phyloP scores from a whole-genome alignment of 257 asterid genomes.

The Rauvolfia tetraphylla region DNA sequence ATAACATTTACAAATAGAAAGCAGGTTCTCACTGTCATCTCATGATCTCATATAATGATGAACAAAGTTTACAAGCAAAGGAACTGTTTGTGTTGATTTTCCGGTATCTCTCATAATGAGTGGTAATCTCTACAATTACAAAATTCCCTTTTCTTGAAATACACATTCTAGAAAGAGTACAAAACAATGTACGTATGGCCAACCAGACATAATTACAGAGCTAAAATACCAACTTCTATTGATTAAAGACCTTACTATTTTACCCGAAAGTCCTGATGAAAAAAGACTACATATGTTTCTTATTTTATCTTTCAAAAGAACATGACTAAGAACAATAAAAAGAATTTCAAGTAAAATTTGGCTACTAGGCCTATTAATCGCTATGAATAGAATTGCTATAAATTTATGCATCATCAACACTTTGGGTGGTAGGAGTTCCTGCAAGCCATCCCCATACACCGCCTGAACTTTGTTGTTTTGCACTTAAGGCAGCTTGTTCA shows the following conservation, averaged over 20 bases:
- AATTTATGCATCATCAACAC: constrained; percentile 35
- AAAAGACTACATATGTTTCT: constrained; percentile 20
- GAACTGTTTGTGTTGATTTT: neutral
- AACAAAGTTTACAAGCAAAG: constrained; percentile 9
- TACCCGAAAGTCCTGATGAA: constrained; percentile 14
- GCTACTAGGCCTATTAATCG: constrained; percentile 16
- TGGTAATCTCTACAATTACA: constrained; percentile 13
- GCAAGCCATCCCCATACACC: constrained; percentile 99
- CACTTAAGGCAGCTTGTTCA: constrained; percentile 77
- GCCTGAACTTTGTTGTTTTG: constrained; percentile 68
- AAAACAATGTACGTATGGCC: constrained; percentile 6
- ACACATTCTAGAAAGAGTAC: constrained; percentile 10
- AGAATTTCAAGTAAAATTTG: constrained; percentile 10
- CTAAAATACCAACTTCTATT: constrained; percentile 10
- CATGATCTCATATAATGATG: neutral
- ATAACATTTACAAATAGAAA: neutral
- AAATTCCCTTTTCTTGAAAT: constrained; percentile 14
- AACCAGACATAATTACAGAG: constrained; percentile 21
- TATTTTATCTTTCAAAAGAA: constrained; percentile 36
- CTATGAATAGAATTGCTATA: constrained; percentile 3
- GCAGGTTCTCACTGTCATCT: neutral
- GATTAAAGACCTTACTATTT: constrained; percentile 8
- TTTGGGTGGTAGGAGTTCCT: constrained; percentile 64
- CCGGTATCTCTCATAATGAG: constrained; percentile 6
- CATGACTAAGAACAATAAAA: constrained; percentile 2